phyloP scores from a whole-genome alignment of 2,329 filamentous ascomycete species.

The Fusarium vanettenii region DNA sequence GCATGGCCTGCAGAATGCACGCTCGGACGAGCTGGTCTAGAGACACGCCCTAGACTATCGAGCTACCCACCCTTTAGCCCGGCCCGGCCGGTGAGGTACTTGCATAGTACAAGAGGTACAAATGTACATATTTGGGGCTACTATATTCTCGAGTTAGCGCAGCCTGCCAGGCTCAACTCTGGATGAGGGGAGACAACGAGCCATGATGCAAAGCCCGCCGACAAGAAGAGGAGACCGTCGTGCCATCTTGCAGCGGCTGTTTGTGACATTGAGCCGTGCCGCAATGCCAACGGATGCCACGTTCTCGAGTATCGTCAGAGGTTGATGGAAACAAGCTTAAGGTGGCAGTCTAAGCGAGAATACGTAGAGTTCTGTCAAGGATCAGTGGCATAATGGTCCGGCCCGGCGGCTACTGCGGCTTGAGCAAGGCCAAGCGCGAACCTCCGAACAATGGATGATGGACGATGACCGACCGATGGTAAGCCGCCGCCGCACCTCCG shows the following conservation, averaged over 20 bases:
- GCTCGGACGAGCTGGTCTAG: constrained; percentile 33
- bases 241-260: neutral
- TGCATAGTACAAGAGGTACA: constrained; percentile 19
- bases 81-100: constrained; percentile 15
- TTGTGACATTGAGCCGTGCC: constrained; percentile 8
- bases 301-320: neutral
- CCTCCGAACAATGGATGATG: constrained; percentile 31
- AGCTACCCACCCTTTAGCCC: constrained; percentile 1
- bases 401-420: constrained; percentile 47
- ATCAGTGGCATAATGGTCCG: constrained; percentile 37
- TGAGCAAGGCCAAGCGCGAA: constrained; percentile 24
- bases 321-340: constrained; percentile 5
- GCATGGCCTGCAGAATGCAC: constrained; percentile 43
- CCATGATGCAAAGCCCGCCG: constrained; percentile 11
- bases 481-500: constrained; percentile 29
- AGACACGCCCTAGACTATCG: constrained; percentile 17
- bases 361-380: constrained; percentile 22
- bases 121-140: constrained; percentile 21
- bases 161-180: constrained; percentile 21
- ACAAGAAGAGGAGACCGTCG: constrained; percentile 13
- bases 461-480: constrained; percentile 35
- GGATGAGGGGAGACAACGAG: constrained; percentile 17
- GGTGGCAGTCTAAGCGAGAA: constrained; percentile 4
- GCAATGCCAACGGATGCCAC: constrained; percentile 2
- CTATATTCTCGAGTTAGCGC: constrained; percentile 32